A percentile compares a stretch with the other conserved stretches of the same genome.
phyloP scores from a whole-genome alignment of 805 yeast species.

The Starmerella lactis-condensi region DNA sequence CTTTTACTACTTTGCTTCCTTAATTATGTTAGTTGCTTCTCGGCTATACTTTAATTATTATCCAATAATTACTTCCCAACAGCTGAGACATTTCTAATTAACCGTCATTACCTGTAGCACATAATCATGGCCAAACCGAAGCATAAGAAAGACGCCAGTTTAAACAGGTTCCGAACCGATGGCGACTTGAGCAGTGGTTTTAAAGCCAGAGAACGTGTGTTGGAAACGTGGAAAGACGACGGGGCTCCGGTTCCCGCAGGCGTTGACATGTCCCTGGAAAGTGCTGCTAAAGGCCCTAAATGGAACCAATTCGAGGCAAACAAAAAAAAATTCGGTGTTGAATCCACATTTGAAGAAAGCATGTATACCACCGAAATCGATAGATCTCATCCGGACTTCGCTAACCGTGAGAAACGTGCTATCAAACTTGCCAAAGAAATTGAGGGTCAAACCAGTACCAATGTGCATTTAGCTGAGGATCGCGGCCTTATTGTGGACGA shows the following conservation, averaged over 20 bases:
- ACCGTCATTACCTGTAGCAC: too few species aligned
- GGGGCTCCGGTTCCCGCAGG: conserved; percentile 17
- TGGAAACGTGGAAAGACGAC: conserved; percentile 75
- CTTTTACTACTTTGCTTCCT: too few species aligned
- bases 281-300: conserved; percentile 7
- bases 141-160: not conserved
- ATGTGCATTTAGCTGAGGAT: conserved; percentile 77
- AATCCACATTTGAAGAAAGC: conserved; percentile 67
- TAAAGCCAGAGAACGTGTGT: conserved; percentile 40
- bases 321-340: conserved; percentile 72
- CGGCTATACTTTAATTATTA: too few species aligned
- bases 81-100: too few species aligned
- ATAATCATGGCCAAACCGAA: too few species aligned
- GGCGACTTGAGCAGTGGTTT: conserved; percentile 48
- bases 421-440: conserved; percentile 69
- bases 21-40: too few species aligned
- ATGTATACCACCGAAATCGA: conserved; percentile 67
- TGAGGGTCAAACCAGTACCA: conserved; percentile 47
- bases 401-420: conserved; percentile 47
- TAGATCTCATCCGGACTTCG: conserved; percentile 54
- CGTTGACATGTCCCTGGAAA: conserved; percentile 9
- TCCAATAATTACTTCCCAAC: too few species aligned
- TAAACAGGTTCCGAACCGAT: conserved; percentile 51
- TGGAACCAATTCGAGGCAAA: conserved; percentile 98
- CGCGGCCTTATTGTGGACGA: conserved; percentile 64